phyloP scores from a whole-genome alignment of 805 yeast species.

The Myxozyma geophila region DNA sequence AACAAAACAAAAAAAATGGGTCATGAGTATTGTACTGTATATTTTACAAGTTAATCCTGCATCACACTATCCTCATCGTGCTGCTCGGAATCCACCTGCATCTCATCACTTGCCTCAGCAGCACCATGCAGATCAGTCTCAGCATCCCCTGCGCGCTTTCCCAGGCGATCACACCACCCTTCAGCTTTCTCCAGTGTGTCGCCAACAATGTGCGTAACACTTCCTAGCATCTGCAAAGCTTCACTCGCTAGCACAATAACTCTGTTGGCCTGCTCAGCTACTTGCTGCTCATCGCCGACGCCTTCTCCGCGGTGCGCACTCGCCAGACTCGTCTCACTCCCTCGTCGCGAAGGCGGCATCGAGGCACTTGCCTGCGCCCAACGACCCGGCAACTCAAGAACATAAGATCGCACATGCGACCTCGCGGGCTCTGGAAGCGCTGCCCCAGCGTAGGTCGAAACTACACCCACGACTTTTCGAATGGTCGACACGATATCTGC shows the following conservation, averaged over 20 bases:
- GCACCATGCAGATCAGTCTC: neutral
- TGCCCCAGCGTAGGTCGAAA: conserved; percentile 81
- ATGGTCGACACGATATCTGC: conserved; percentile 87
- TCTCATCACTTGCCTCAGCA: neutral
- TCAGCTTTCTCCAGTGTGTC: conserved; percentile 86
- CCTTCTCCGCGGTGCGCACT: conserved; percentile 1
- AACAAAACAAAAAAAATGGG: neutral
- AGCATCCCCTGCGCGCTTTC: conserved; percentile 18
- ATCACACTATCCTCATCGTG: conserved; percentile 23
- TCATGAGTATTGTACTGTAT: neutral
- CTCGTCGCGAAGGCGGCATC: conserved; percentile 23
- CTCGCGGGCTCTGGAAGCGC: conserved; percentile 79
- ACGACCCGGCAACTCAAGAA: conserved; percentile 73
- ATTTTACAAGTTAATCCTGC: conserved; percentile 9
- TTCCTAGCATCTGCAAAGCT: conserved; percentile 82
- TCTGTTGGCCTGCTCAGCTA: conserved; percentile 58
- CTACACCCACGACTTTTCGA: conserved; percentile 81
- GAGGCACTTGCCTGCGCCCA: conserved; percentile 58
- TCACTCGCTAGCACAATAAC: conserved; percentile 85
- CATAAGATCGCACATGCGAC: conserved; percentile 75
- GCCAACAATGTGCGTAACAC: conserved; percentile 81
- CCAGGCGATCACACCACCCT: conserved; percentile 60
- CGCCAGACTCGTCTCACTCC: neutral
- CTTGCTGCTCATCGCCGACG: neutral
- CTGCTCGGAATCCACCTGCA: neutral